phyloP scores from a whole-genome alignment of 495 filamentous ascomycete species.

The Articulospora tetracladia region DNA sequence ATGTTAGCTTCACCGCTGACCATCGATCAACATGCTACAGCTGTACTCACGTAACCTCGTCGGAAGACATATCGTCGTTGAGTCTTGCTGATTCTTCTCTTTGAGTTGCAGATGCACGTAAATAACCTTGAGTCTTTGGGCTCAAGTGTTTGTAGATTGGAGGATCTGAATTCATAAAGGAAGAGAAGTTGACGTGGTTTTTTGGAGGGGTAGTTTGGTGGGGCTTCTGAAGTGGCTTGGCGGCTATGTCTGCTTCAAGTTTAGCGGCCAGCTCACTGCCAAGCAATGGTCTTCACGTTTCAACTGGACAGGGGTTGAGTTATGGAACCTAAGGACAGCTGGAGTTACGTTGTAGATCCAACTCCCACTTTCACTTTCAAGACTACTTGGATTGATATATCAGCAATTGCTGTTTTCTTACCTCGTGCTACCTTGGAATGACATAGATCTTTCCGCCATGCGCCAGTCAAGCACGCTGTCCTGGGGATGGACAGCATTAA shows the following conservation, averaged over 20 bases:
- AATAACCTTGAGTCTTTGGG: slow-evolving; percentile 41
- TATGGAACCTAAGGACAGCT: slow-evolving; percentile 19
- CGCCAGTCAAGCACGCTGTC: slow-evolving; percentile 33
- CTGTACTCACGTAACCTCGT: slow-evolving; percentile 86
- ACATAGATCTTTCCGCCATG: slow-evolving; percentile 15
- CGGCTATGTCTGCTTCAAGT: neutral
- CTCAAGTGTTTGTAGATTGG: slow-evolving; percentile 42
- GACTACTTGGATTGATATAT: neutral
- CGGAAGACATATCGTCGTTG: slow-evolving; percentile 65
- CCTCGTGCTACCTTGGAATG: neutral
- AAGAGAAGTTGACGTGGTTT: slow-evolving; percentile 3
- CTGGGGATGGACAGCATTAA: slow-evolving; percentile 52
- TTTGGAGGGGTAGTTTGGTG: slow-evolving; percentile 4
- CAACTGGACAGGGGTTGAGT: neutral
- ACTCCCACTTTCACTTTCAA: neutral
- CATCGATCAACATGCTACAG: slow-evolving; percentile 2
- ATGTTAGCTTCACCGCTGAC: slow-evolving; percentile 44
- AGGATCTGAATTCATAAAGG: slow-evolving; percentile 24
- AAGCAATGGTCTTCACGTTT: neutral
- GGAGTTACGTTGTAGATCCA: slow-evolving; percentile 3
- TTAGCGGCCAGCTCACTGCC: too few relatives aligned
- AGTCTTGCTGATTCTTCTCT: slow-evolving; percentile 32
- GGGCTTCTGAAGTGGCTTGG: slow-evolving; percentile 25
- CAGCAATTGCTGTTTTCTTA: slow-evolving; percentile 7
- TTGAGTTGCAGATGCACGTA: slow-evolving; percentile 34